Conservation (phyloP, 2,329 filamentous ascomycete species). For the Incumbomyces delicatus region DNA sequence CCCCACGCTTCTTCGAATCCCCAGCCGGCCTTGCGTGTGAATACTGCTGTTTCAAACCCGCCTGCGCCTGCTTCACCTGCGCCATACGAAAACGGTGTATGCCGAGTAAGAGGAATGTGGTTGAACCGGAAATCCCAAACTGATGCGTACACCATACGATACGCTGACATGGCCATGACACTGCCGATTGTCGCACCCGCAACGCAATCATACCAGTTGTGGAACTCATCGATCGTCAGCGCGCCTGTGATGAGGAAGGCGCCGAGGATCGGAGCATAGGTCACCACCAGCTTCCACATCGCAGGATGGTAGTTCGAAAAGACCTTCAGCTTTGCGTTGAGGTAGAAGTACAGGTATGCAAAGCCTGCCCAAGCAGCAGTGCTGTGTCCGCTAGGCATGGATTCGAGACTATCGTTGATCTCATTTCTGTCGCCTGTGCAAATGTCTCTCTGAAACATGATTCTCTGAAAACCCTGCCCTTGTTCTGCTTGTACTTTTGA, state of each 20-base stretch:
- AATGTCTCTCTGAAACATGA: constrained; percentile 61
- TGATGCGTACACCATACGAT: constrained; percentile 58
- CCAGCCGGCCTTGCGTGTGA: constrained; percentile 53
- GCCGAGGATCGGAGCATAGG: constrained; percentile 57
- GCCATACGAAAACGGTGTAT: constrained; percentile 46
- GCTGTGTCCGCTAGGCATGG: constrained; percentile 64
- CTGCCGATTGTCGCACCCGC: constrained; percentile 58
- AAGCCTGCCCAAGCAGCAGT: constrained; percentile 46
- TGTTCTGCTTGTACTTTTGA: constrained; percentile 33
- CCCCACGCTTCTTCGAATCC: constrained; percentile 36
- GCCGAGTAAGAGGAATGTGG: constrained; percentile 55
- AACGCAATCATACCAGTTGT: constrained; percentile 67
- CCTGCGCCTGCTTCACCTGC: constrained; percentile 27
- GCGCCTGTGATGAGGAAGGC: constrained; percentile 59
- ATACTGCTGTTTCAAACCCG: constrained; percentile 45
- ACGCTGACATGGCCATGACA: constrained; percentile 54
- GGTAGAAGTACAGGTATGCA: constrained; percentile 60
- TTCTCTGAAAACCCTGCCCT: constrained; percentile 33
- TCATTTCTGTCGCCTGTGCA: constrained; percentile 56
- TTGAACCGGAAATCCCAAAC: constrained; percentile 61
- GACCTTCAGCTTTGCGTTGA: constrained; percentile 70
- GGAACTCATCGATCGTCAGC: constrained; percentile 62
- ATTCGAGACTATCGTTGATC: constrained; percentile 61
- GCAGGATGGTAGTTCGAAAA: constrained; percentile 62
- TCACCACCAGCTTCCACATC: constrained; percentile 61